Percentiles rank a stretch among this genome's conserved stretches.
phyloP scores from a whole-genome alignment of 2,329 filamentous ascomycete genomes.

The Stagonosporopsis vannaccii region DNA sequence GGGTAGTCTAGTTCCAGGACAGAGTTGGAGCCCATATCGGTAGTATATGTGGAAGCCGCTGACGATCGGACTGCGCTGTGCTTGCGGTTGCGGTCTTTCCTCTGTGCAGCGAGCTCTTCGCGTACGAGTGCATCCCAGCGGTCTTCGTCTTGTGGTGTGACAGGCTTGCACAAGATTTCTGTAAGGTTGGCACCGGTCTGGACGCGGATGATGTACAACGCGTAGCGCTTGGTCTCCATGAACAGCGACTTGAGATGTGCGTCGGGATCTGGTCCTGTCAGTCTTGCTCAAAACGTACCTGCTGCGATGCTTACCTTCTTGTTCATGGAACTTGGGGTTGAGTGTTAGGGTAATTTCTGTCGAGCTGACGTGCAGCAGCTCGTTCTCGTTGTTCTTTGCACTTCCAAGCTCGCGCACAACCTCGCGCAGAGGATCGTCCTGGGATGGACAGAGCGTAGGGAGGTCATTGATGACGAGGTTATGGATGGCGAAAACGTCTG shows the following conservation, averaged over 20 bases:
- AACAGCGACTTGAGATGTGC: constrained; percentile 90
- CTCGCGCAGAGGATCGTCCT: constrained; percentile 89
- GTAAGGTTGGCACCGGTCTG: constrained; percentile 92
- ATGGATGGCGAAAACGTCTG: constrained; percentile 96
- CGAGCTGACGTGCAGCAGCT: constrained; percentile 85
- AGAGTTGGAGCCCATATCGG: constrained; percentile 53
- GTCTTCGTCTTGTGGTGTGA: constrained; percentile 84
- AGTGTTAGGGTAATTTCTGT: constrained; percentile 91
- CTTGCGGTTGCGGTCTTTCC: constrained; percentile 60
- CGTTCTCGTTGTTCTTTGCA: constrained; percentile 94
- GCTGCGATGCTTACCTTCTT: constrained; percentile 64
- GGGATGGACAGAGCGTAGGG: constrained; percentile 74
- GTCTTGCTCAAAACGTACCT: constrained; percentile 2
- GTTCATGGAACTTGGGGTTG: constrained; percentile 85
- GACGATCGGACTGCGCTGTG: constrained; percentile 69
- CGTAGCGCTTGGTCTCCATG: constrained; percentile 97
- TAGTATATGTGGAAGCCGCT: constrained; percentile 83
- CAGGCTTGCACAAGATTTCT: constrained; percentile 92
- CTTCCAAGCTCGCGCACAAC: constrained; percentile 93
- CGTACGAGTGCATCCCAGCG: constrained; percentile 83
- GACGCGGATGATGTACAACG: constrained; percentile 96
- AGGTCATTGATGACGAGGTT: constrained; percentile 84
- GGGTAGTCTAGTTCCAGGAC: constrained; percentile 92
- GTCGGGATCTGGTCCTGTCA: constrained; percentile 73
- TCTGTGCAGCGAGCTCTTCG: constrained; percentile 72